phyloP scores from a whole-genome alignment of 1,284 basidiomycete species.

The Ceratobasidium sp. region DNA sequence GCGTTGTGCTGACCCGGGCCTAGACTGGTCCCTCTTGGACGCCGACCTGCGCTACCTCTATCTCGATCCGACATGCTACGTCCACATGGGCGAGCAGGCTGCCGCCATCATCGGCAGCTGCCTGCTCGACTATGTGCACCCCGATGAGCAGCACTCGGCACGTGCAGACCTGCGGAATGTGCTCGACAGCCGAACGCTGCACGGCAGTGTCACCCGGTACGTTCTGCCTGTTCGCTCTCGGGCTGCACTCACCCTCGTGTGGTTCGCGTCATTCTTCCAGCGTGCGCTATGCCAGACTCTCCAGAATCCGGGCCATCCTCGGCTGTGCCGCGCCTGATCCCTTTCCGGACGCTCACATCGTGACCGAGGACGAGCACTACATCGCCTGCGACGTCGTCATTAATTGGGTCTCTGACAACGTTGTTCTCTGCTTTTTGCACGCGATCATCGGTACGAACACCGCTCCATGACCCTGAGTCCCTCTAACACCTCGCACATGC shows the following conservation, averaged over 20 bases:
- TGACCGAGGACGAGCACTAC: conserved; percentile 79
- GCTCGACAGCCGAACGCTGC: conserved; percentile 79
- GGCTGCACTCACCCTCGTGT: conserved; percentile 32
- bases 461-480: conserved; percentile 9
- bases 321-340: conserved; percentile 64
- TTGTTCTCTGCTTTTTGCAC: conserved; percentile 95
- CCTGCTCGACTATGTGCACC: conserved; percentile 88
- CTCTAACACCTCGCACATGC: conserved; percentile 7
- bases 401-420: conserved; percentile 90
- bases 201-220: conserved; percentile 91
- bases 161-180: conserved; percentile 79
- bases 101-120: conserved; percentile 73
- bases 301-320: conserved; percentile 69
- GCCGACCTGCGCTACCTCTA: conserved; percentile 83
- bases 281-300: conserved; percentile 76
- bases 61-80: conserved; percentile 83
- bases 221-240: conserved; percentile 45
- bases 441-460: conserved; percentile 63
- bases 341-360: conserved; percentile 71
- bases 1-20: not conserved
- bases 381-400: conserved; percentile 92
- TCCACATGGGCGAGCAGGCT: conserved; percentile 78
- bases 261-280: conserved; percentile 52
- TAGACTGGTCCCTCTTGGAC: conserved; percentile 77
- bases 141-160: conserved; percentile 83